Percentiles rank a stretch among this genome's conserved stretches.
phyloP scores from a whole-genome alignment of 257 asterid species.

The Gentiana straminea region DNA sequence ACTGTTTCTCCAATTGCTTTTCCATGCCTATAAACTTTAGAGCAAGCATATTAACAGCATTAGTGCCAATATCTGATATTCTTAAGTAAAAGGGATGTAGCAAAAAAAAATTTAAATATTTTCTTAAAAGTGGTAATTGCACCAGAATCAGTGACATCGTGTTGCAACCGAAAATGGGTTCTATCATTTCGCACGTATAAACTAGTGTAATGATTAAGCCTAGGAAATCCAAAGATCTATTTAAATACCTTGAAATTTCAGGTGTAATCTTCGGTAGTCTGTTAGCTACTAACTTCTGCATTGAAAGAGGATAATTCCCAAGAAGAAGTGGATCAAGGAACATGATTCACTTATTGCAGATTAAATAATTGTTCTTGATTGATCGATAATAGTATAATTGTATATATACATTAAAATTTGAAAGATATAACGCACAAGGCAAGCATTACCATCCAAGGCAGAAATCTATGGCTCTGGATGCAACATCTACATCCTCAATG shows the following conservation, averaged over 20 bases:
- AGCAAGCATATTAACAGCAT: constrained; percentile 1
- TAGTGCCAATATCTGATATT: constrained; percentile 1
- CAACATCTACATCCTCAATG: constrained; percentile 53
- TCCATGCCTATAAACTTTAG: constrained; percentile 56
- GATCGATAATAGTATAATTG: no score
- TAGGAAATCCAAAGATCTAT: constrained; percentile 57
- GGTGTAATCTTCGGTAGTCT: constrained; percentile 50
- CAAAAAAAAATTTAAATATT: constrained; percentile 8
- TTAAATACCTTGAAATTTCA: constrained; percentile 26
- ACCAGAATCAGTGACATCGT: constrained; percentile 64
- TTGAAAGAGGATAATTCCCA: constrained; percentile 74
- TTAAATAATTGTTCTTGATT: not conserved
- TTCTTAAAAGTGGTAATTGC: constrained; percentile 59
- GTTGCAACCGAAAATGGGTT: constrained; percentile 30
- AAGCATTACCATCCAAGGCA: constrained; percentile 63
- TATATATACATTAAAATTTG: not conserved
- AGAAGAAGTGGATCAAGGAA: constrained; percentile 86
- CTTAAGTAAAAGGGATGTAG: no score
- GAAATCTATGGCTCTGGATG: constrained; percentile 64
- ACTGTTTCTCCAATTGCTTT: constrained; percentile 72
- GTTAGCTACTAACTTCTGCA: constrained; percentile 59
- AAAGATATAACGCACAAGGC: not conserved
- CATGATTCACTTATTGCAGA: constrained; percentile 36
- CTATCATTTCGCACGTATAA: constrained; percentile 59
- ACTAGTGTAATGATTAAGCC: constrained; percentile 75